Base-by-base conservation (phyloP, 768 basidiomycete species). In the Boletus barrowsii region DNA sequence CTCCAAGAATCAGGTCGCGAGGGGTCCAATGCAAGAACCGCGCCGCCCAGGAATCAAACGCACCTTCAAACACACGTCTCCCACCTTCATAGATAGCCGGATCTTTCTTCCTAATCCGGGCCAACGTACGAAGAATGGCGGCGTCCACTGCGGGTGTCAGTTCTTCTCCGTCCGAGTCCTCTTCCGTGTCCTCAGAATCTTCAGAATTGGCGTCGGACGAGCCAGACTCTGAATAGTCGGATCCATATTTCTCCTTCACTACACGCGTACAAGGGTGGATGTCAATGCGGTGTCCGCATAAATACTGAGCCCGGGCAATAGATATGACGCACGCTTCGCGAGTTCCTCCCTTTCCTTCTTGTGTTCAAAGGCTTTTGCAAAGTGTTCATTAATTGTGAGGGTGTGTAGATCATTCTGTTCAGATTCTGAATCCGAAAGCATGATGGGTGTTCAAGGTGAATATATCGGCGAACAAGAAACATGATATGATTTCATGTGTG, bases 81-180 rank as follows among this genome's bases (percentile, higher is more conserved):
- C 75, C 78, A 0, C 73, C 67, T 55, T 90, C 78, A 63, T 99
- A 98, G 30, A 99, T 96, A 0, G 75, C 79, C 0, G 94, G 93
- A 66, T 95, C 92, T 61, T 81, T 88, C 50, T 80, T 79, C 67
- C 83, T 83, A 51, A 98, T 97, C 61, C 86, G 81, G 0, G 87
- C 90, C 10, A 99, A 77, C 1, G 93, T 98, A 45, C 93, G 79
- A 39, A 98, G 78, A 62, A 98, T 97, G 18, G 97, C 97, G 42
- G 86, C 97, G 63, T 98, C 96, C 47, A 98, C 83, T 0, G 86
- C 87, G 5, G 94, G 93, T 0, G 95, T 98, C 47, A 98, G 81
- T 68, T 98, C 91, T 61, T 93, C 92, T 14, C 94, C 97, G 53
- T 96, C 90, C 65, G 94, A 90, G 67, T 98, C 95, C 66, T 98